A percentile compares a stretch with the other conserved stretches of the same genome.
These are phyloP conservation scores for Trichoderma guizhouense DNA, from an alignment of 2,329 filamentous ascomycete species.

Conservation along the genomic window DNA sequence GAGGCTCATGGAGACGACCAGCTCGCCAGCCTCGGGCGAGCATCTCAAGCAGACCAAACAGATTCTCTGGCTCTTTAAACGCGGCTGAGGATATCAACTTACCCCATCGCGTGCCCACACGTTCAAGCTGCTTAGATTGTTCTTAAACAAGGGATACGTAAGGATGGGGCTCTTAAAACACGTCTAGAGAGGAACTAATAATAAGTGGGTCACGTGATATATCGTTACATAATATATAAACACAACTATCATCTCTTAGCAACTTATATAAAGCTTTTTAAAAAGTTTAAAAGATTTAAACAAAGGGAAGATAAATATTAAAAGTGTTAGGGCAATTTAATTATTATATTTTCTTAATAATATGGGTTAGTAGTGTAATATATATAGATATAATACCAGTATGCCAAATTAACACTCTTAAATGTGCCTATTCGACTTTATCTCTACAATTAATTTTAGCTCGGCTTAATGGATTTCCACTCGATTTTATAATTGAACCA, in stretches of 20 bases:
- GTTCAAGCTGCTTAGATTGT: not conserved
- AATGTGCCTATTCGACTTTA: not conserved
- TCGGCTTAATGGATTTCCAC: not conserved
- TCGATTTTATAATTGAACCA: not conserved
- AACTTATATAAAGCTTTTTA: not conserved
- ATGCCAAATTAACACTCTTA: not conserved
- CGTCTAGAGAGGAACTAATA: not conserved
- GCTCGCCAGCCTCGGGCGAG: not conserved
- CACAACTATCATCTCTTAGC: not conserved
- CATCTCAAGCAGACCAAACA: slow-evolving; percentile 1
- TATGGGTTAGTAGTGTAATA: not conserved
- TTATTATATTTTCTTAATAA: not conserved
- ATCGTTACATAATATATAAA: not conserved
- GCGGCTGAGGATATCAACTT: slow-evolving; percentile 9
- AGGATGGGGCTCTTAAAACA: not conserved
- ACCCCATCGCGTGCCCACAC: slow-evolving; percentile 17
- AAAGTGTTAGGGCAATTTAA: not conserved
- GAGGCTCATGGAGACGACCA: slow-evolving; percentile 13
- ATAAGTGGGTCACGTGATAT: not conserved
- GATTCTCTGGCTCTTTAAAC: not conserved
- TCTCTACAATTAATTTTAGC: not conserved
- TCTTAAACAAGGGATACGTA: not conserved
- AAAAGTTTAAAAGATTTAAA: not conserved
- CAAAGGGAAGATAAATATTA: not conserved
- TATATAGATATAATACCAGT: not conserved